Conservation (phyloP, 805 yeast genomes). For the Scheffersomyces stipitis region DNA sequence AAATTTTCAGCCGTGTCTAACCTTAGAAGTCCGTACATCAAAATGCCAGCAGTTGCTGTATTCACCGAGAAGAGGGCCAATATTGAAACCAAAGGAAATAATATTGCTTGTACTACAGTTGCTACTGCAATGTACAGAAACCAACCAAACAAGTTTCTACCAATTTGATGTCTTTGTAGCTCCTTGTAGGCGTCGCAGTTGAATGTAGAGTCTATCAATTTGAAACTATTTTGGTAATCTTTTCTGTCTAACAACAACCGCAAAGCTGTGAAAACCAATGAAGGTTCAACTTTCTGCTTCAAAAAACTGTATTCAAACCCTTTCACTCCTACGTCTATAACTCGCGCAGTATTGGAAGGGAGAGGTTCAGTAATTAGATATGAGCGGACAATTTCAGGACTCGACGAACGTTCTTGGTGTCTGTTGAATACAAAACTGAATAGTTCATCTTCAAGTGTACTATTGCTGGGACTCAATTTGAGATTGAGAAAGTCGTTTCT, state of each 20-base stretch:
- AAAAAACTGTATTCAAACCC: neutral
- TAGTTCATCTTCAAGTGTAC: conserved; percentile 14
- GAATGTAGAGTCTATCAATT: conserved; percentile 26
- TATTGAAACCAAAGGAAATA: conserved; percentile 13
- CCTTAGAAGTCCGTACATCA: conserved; percentile 6
- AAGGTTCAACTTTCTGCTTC: neutral
- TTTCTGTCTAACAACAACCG: conserved; percentile 19
- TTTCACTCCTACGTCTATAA: neutral
- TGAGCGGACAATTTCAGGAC: conserved; percentile 7
- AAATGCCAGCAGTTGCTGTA: conserved; percentile 2
- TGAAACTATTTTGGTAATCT: conserved; percentile 29
- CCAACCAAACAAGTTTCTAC: neutral
- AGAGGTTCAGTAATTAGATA: conserved; percentile 19
- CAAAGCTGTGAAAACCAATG: conserved; percentile 11
- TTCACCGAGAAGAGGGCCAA: conserved; percentile 10
- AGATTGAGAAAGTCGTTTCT: conserved; percentile 11
- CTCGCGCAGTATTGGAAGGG: conserved; percentile 9
- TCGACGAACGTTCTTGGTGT: neutral
- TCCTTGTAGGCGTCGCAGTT: conserved; percentile 9
- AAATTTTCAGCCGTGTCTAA: conserved; percentile 10
- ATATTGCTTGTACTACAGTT: conserved; percentile 22
- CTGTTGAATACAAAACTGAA: conserved; percentile 7
- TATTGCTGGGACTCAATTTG: conserved; percentile 10
- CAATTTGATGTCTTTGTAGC: neutral
- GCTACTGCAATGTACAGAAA: neutral